Percentiles rank a stretch among this genome's conserved stretches.
These are phyloP conservation scores for Eimeria maxima DNA, from an alignment of 169 alveolate species.

Conservation along the genomic window DNA sequence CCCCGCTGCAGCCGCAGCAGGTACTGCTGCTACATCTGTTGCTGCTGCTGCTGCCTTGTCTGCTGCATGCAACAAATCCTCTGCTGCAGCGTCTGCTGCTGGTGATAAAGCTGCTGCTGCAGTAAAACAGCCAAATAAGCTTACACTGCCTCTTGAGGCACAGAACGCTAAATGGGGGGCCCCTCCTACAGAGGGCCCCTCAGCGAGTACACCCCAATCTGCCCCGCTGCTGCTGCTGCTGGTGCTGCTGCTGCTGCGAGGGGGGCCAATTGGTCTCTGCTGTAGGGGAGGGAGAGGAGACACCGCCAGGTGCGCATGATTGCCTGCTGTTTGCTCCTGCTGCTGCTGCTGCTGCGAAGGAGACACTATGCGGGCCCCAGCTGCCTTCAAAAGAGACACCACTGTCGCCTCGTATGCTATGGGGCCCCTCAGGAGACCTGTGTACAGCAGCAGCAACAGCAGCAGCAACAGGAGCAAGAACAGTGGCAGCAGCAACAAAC, in stretches of 20 bases:
- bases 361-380: background rate
- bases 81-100: background rate
- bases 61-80: background rate
- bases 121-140: slow-evolving; percentile 34
- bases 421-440: background rate
- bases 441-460: no score
- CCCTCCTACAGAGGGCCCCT: background rate
- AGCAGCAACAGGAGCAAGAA: no score
- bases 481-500: no score
- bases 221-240: background rate
- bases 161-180: background rate
- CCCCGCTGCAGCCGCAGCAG: background rate
- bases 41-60: background rate
- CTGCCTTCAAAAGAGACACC: slow-evolving; percentile 10
- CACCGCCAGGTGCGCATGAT: slow-evolving; percentile 38
- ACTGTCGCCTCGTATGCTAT: slow-evolving; percentile 24
- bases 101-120: slow-evolving; percentile 8
- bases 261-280: background rate
- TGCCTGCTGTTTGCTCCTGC: background rate
- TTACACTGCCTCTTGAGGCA: slow-evolving; percentile 8
- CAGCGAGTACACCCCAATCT: no score
- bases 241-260: slow-evolving; percentile 6
- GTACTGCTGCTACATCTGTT: background rate
- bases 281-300: slow-evolving; percentile 39
- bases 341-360: background rate